These are phyloP conservation scores for Zoysia pacifica DNA, from an alignment of 176 grass and related monocot genomes.

Conservation along the genomic window DNA sequence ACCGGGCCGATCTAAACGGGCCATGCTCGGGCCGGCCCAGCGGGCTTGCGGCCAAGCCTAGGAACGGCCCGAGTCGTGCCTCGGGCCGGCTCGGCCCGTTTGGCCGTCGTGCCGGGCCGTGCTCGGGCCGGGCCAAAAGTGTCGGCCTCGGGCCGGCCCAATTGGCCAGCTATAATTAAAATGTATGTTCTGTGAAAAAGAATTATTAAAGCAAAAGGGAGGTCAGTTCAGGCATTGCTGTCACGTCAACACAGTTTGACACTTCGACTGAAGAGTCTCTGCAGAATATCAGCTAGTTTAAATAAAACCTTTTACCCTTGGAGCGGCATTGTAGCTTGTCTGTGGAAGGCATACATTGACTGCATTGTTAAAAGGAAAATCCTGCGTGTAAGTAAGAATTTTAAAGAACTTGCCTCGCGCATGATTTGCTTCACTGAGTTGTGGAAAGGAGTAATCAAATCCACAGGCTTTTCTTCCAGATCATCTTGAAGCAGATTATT, in stretches of 20 bases:
- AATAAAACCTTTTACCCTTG: conserved; percentile 1
- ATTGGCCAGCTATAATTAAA: neutral
- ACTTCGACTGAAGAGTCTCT: neutral
- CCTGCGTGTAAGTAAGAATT: neutral
- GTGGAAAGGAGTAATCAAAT: conserved; percentile 84
- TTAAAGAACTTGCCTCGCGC: conserved; percentile 58
- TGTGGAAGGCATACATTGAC: neutral
- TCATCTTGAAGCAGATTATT: conserved; percentile 56
- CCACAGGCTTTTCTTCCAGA: conserved; percentile 46
- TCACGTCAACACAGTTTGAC: neutral
- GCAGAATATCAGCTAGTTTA: neutral
- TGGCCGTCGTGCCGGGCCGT: too few species aligned
- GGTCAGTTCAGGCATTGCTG: neutral
- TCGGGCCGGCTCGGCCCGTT: too few species aligned
- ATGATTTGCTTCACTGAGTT: conserved; percentile 92
- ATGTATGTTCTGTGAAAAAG: conserved; percentile 12
- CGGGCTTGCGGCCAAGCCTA: too few species aligned
- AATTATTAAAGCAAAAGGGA: neutral
- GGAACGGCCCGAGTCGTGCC: too few species aligned
- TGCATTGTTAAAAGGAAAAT: neutral
- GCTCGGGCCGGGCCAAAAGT: too few species aligned
- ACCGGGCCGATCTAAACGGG: too few species aligned
- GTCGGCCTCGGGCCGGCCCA: too few species aligned
- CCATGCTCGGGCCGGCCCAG: too few species aligned
- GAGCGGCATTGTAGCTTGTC: neutral